phyloP scores from a whole-genome alignment of 2,329 filamentous ascomycete genomes.

The Botrytis cinerea region DNA sequence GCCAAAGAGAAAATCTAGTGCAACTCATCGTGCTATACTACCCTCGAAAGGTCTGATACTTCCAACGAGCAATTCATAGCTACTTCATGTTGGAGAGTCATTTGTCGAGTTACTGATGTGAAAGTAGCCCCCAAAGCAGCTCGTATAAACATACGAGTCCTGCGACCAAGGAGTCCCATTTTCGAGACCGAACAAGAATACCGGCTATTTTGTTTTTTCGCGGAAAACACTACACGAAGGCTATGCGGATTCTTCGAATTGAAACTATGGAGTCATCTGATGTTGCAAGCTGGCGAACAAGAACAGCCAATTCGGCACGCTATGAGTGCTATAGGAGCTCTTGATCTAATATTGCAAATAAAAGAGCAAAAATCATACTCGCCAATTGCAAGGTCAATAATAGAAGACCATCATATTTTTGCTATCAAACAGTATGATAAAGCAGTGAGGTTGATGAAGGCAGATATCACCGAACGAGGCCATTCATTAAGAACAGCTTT shows the following conservation, averaged over 20 bases:
- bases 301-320: slow-evolving; percentile 5
- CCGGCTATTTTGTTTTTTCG: slow-evolving; percentile 10
- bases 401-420: background rate
- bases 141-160: background rate
- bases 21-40: background rate
- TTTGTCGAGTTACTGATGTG: background rate
- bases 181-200: background rate
- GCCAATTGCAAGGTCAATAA: background rate
- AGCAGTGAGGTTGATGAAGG: background rate
- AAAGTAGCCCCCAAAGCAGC: background rate
- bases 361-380: background rate
- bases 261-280: background rate
- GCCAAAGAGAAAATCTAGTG: background rate
- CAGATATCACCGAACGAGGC: background rate
- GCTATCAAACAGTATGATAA: slow-evolving; percentile 3
- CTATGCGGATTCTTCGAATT: background rate
- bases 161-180: background rate
- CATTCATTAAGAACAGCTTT: slow-evolving; percentile 1
- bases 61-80: background rate
- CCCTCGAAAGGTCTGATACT: background rate
- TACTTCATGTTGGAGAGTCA: background rate
- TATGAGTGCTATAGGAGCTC: slow-evolving; percentile 10
- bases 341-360: slow-evolving; percentile 5
- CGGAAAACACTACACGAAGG: background rate
- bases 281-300: slow-evolving; percentile 2